Evolutionary conservation across 1,284 basidiomycete genomes (phyloP).

Genomic region (Mrakiaceae sp.): DNA sequence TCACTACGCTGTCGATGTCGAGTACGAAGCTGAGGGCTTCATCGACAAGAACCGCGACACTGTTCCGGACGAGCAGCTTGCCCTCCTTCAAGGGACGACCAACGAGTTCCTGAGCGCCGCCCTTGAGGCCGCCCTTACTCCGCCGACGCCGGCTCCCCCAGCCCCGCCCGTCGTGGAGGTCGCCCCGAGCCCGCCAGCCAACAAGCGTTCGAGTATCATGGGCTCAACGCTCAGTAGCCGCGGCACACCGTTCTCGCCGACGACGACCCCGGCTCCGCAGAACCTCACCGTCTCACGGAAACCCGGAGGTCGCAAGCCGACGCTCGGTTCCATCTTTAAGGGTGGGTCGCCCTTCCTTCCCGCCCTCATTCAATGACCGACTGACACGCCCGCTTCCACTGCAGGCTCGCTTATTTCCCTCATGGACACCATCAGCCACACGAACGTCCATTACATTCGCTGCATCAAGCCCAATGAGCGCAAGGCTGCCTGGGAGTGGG

Average conservation of each 20-base stretch:
- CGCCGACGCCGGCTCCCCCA: constrained; percentile 40
- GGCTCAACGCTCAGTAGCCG: not conserved
- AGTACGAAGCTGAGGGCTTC: constrained; percentile 96
- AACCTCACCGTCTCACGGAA: constrained; percentile 38
- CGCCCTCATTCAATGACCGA: too few species aligned
- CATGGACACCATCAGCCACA: constrained; percentile 95
- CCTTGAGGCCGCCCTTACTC: constrained; percentile 72
- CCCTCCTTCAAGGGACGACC: constrained; percentile 68
- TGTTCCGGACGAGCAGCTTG: constrained; percentile 95
- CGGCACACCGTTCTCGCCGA: not conserved
- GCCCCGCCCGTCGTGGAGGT: constrained; percentile 32
- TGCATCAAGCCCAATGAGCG: constrained; percentile 99
- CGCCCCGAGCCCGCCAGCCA: constrained; percentile 18
- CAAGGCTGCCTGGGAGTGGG: constrained; percentile 94
- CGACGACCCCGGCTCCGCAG: not conserved
- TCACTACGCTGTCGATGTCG: constrained; percentile 96
- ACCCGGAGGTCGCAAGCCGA: constrained; percentile 76
- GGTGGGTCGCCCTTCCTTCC: constrained; percentile 21
- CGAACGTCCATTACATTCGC: constrained; percentile 98
- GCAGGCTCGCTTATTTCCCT: constrained; percentile 68
- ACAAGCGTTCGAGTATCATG: constrained; percentile 25
- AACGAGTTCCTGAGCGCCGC: constrained; percentile 93
- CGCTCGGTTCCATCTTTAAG: constrained; percentile 97
- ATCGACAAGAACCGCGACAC: constrained; percentile 99
- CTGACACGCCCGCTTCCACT: too few species aligned